Percentiles rank a stretch among this genome's conserved stretches.
Evolutionary conservation across 2,329 filamentous ascomycete species (phyloP).

Genomic region (Intubia oerlemansii): DNA sequence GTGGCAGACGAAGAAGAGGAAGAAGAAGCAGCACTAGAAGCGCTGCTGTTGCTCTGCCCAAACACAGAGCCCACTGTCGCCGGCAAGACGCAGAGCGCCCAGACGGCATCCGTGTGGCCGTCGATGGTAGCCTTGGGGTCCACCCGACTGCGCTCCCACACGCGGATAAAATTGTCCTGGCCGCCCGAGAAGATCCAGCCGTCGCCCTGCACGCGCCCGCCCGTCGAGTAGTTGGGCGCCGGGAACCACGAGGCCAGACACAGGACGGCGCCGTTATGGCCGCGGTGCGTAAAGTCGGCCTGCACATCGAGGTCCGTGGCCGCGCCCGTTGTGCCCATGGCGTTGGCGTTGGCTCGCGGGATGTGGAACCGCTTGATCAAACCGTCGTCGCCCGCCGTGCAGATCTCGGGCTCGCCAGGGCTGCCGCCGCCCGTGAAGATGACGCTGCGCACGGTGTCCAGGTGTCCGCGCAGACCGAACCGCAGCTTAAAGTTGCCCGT

Average conservation of each 20-base stretch:
- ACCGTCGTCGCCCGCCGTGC: slow-evolving; percentile 86
- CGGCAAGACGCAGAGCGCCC: slow-evolving; percentile 84
- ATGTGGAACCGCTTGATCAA: slow-evolving; percentile 95
- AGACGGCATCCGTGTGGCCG: slow-evolving; percentile 87
- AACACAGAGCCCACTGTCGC: slow-evolving; percentile 64
- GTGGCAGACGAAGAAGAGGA: too few species aligned
- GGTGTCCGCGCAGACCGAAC: slow-evolving; percentile 76
- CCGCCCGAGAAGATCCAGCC: slow-evolving; percentile 98
- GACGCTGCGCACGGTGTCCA: slow-evolving; percentile 82
- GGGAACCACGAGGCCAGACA: slow-evolving; percentile 73
- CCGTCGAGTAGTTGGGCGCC: slow-evolving; percentile 72
- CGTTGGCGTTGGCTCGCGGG: slow-evolving; percentile 43
- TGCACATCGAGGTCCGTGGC: slow-evolving; percentile 73
- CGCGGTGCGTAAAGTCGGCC: slow-evolving; percentile 87
- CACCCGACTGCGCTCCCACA: slow-evolving; percentile 88
- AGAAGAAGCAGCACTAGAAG: too few species aligned
- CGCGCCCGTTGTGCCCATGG: slow-evolving; percentile 6
- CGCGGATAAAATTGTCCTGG: slow-evolving; percentile 76
- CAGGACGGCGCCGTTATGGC: slow-evolving; percentile 78
- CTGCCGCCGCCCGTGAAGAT: slow-evolving; percentile 95
- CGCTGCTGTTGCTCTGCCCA: slow-evolving; percentile 47
- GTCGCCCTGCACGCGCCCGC: slow-evolving; percentile 71
- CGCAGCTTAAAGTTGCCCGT: slow-evolving; percentile 71
- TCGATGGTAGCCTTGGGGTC: slow-evolving; percentile 90
- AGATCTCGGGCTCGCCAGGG: slow-evolving; percentile 88